phyloP scores from a whole-genome alignment of 345 rosid species.

The Eutrema heterophyllum region DNA sequence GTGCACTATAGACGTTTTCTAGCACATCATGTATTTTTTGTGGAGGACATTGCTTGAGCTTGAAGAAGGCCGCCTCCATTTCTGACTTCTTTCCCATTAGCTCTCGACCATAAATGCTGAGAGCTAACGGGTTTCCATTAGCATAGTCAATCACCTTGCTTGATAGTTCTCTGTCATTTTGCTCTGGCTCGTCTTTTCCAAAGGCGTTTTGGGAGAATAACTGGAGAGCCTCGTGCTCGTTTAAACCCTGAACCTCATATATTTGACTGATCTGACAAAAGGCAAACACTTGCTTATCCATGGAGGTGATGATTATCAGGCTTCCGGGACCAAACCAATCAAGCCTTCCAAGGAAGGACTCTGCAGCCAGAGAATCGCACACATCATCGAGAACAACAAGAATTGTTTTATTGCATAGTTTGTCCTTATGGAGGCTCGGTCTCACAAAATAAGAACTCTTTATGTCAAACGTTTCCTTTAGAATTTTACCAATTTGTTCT shows the following conservation, averaged over 20 bases:
- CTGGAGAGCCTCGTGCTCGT: not conserved
- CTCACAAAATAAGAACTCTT: not conserved
- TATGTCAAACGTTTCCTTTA: not conserved
- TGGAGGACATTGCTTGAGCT: not conserved
- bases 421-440: not conserved
- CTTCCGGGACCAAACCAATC: constrained; percentile 11
- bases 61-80: not conserved
- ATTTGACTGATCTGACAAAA: not conserved
- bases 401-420: not conserved
- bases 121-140: constrained; percentile 32
- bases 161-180: not conserved
- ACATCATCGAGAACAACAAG: not conserved
- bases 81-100: not conserved
- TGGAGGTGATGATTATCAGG: constrained; percentile 1
- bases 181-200: not conserved
- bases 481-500: not conserved
- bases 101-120: not conserved
- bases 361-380: not conserved
- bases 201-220: not conserved
- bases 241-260: not conserved
- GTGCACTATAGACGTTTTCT: not conserved
- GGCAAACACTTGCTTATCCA: not conserved
- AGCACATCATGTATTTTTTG: not conserved
- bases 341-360: not conserved
- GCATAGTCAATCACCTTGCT: constrained; percentile 1